Conservation (phyloP, 768 basidiomycete genomes). For the Naganishia vaughanmartiniae region DNA sequence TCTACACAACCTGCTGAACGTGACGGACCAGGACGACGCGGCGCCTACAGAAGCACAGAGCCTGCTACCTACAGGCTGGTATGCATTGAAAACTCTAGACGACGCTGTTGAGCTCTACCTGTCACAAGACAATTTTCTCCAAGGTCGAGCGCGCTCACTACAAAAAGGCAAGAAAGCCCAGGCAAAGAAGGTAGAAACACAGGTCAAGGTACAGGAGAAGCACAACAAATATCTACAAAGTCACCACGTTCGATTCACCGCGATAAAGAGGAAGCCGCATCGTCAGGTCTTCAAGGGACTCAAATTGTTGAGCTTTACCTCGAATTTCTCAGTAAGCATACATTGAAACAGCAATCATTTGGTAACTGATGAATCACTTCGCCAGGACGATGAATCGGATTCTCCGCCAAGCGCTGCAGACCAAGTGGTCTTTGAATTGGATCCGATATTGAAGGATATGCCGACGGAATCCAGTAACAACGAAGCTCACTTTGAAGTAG, state of each 20-base stretch:
- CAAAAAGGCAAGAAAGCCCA: background rate
- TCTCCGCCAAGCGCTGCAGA: background rate
- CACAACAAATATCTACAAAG: background rate
- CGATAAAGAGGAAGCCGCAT: background rate
- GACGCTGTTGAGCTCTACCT: no score
- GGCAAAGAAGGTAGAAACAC: background rate
- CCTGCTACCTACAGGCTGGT: no score
- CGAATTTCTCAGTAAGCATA: no score
- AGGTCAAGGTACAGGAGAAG: background rate
- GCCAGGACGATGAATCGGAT: background rate
- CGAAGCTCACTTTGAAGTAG: background rate
- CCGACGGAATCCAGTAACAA: no score
- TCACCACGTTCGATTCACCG: background rate
- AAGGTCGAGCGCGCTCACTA: background rate
- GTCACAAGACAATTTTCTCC: background rate
- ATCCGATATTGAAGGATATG: background rate
- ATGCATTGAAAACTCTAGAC: no score
- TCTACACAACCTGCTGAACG: no score
- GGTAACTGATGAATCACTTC: background rate
- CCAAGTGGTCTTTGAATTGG: background rate
- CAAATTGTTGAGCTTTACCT: background rate
- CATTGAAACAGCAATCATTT: background rate
- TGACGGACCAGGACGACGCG: no score
- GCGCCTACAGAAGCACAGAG: no score
- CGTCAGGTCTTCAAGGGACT: background rate